These are phyloP conservation scores for Lentinula sp. DNA, from an alignment of 768 basidiomycete species.

Conservation along the genomic window DNA sequence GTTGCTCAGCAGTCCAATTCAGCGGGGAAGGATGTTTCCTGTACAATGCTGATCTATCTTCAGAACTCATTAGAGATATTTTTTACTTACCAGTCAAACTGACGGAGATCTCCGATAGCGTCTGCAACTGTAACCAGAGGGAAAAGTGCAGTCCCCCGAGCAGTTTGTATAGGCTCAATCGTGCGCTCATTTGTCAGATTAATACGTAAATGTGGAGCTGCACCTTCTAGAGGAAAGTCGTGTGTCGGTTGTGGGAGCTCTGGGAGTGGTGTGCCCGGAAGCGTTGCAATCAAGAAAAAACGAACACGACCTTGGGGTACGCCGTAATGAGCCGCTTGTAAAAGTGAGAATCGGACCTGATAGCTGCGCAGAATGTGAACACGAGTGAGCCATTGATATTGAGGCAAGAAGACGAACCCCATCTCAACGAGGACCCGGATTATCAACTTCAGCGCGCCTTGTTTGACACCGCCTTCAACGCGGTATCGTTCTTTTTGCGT, in stretches of 20 bases:
- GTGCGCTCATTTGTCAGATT: constrained; percentile 25
- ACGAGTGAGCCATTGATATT: background rate
- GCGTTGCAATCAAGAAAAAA: constrained; percentile 48
- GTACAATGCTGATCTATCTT: background rate
- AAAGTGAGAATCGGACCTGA: constrained; percentile 41
- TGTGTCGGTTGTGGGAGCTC: constrained; percentile 52
- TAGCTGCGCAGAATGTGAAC: constrained; percentile 28
- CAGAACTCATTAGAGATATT: background rate
- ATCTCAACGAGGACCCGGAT: constrained; percentile 56
- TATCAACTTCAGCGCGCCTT: constrained; percentile 71
- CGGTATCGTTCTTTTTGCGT: constrained; percentile 32
- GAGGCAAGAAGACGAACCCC: constrained; percentile 35
- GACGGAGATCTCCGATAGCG: constrained; percentile 67
- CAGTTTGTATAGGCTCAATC: constrained; percentile 38
- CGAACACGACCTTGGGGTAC: constrained; percentile 49
- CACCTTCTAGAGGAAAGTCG: constrained; percentile 35
- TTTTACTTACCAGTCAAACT: constrained; percentile 63
- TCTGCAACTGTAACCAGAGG: constrained; percentile 58
- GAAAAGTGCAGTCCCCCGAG: constrained; percentile 49
- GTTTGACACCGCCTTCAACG: constrained; percentile 59
- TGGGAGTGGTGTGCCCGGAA: constrained; percentile 35
- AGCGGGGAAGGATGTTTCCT: constrained; percentile 30
- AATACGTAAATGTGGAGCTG: constrained; percentile 42
- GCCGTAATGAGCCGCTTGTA: constrained; percentile 54
- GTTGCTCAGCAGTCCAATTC: background rate